These are phyloP conservation scores for Neofusicoccum cordaticola DNA, from an alignment of 2,329 filamentous ascomycete genomes.

Conservation along the genomic window DNA sequence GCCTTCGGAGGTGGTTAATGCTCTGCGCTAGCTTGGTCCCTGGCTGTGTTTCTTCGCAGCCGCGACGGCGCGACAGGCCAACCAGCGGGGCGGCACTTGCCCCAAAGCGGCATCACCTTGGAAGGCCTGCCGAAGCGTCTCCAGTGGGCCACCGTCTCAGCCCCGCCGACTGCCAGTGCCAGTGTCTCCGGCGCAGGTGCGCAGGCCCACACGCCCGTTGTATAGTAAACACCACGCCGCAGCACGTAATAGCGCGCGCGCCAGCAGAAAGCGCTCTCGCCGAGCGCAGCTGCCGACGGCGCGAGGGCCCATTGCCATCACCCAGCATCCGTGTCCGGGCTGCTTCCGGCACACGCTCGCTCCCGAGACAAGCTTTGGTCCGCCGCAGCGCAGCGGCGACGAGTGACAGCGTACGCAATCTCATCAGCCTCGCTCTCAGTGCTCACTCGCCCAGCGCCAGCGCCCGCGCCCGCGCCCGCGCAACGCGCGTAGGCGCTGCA, in stretches of 20 bases:
- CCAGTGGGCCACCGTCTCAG: constrained; percentile 4
- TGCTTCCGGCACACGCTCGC: constrained; percentile 3
- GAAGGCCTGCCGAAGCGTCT: constrained; percentile 9
- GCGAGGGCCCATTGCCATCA: not conserved
- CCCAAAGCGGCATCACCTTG: not conserved
- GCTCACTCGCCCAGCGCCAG: no score
- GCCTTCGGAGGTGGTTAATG: not conserved
- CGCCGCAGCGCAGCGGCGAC: not conserved
- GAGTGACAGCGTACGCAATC: not conserved
- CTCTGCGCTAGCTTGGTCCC: not conserved
- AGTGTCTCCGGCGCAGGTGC: not conserved
- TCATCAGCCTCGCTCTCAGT: not conserved
- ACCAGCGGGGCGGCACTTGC: not conserved
- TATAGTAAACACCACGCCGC: constrained; percentile 1
- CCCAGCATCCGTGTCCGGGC: not conserved
- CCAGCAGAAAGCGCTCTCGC: not conserved
- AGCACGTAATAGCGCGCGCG: no score
- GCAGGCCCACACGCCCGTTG: not conserved
- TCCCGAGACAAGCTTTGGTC: not conserved
- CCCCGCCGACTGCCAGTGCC: not conserved
- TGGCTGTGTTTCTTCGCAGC: not conserved
- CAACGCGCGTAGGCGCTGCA: not conserved
- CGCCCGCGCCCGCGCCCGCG: not conserved
- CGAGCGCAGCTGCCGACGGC: not conserved
- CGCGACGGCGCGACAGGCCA: not conserved